phyloP scores from a whole-genome alignment of 2,329 filamentous ascomycete species.

The Huntiella bhutanensis region DNA sequence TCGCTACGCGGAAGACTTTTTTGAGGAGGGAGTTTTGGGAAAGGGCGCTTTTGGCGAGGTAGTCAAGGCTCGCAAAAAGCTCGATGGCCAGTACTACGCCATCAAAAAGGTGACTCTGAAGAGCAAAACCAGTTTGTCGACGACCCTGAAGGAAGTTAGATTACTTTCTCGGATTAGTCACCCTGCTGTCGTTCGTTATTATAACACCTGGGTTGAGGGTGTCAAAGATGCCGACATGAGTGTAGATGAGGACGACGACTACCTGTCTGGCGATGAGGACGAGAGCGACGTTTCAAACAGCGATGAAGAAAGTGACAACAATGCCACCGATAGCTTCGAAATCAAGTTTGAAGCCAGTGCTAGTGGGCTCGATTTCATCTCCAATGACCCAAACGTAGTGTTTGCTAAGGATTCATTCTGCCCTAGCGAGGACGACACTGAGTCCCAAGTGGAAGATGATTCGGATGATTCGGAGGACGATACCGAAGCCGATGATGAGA shows the following conservation, averaged over 20 bases:
- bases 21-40: constrained; percentile 72
- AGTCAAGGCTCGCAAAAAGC: constrained; percentile 82
- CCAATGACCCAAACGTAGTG: constrained; percentile 35
- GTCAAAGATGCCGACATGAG: constrained; percentile 21
- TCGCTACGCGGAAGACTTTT: constrained; percentile 74
- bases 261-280: constrained; percentile 32
- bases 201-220: constrained; percentile 85
- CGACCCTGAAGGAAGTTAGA: constrained; percentile 70
- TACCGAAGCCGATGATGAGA: not conserved
- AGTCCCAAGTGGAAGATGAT: constrained; percentile 17
- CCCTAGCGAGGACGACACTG: constrained; percentile 19
- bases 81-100: constrained; percentile 84
- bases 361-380: constrained; percentile 73
- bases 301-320: constrained; percentile 14
- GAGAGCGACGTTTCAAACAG: constrained; percentile 25
- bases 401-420: constrained; percentile 30
- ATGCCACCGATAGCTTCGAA: constrained; percentile 3
- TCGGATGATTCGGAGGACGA: constrained; percentile 18
- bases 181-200: constrained; percentile 72
- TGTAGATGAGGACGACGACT: constrained; percentile 36
- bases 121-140: constrained; percentile 51
- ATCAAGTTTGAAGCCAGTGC: constrained; percentile 44
- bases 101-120: constrained; percentile 90
- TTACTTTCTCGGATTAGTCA: constrained; percentile 85
- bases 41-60: constrained; percentile 95